These are phyloP conservation scores for Pleurotus ostreatus DNA, from an alignment of 768 basidiomycete species.

Conservation along the genomic window DNA sequence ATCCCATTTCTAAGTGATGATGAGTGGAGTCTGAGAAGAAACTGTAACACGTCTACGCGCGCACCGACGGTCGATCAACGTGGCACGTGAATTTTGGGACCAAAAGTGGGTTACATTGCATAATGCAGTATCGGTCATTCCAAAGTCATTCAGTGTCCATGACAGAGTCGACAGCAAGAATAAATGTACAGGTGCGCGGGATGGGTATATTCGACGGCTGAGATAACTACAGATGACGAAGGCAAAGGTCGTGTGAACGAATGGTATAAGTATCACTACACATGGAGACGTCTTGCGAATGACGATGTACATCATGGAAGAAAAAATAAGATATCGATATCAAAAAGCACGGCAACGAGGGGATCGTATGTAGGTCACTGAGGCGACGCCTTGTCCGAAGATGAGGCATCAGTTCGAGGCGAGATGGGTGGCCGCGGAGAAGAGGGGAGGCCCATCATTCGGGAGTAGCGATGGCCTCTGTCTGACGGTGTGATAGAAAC, in stretches of 20 bases:
- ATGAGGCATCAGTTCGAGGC: slow-evolving; percentile 25
- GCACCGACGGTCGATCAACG: background rate
- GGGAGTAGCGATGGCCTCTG: slow-evolving; percentile 60
- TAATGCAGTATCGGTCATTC: too few species aligned
- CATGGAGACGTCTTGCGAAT: background rate
- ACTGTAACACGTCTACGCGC: background rate
- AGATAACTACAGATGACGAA: slow-evolving; percentile 6
- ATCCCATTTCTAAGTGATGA: slow-evolving; percentile 52
- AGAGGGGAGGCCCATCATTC: slow-evolving; percentile 58
- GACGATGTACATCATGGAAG: background rate
- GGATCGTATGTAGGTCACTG: slow-evolving; percentile 17
- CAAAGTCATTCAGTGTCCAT: background rate
- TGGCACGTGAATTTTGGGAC: background rate
- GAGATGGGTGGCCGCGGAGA: slow-evolving; percentile 47
- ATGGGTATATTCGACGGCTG: background rate
- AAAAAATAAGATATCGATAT: background rate
- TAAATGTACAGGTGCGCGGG: background rate
- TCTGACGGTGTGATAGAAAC: slow-evolving; percentile 48
- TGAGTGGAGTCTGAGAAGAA: background rate
- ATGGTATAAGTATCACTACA: slow-evolving; percentile 8
- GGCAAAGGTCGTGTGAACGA: slow-evolving; percentile 3
- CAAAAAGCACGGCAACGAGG: background rate
- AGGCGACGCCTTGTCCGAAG: slow-evolving; percentile 17
- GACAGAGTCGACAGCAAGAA: background rate
- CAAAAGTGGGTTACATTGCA: too few species aligned